These are phyloP conservation scores for Tetradesmus obliquus DNA, from an alignment of 139 green algal species.

Conservation along the genomic window DNA sequence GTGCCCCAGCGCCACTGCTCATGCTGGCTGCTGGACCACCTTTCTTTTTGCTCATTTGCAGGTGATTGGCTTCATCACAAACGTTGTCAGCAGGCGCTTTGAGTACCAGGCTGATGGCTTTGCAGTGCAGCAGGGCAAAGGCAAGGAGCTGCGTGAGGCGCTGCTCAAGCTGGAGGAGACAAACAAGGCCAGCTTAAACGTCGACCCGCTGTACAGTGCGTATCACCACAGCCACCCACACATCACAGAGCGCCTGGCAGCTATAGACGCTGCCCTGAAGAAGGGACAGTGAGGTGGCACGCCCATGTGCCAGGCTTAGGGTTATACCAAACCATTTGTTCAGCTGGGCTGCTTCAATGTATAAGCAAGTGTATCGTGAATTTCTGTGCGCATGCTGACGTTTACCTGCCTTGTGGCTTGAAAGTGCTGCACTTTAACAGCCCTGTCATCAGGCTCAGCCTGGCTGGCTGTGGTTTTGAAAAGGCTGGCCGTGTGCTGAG, in stretches of 20 bases:
- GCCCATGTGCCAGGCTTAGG: background rate
- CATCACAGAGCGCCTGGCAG: slow-evolving; percentile 81
- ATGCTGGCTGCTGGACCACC: too few relatives aligned
- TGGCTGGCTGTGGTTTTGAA: too few relatives aligned
- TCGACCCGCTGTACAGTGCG: slow-evolving; percentile 49
- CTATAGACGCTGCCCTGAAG: slow-evolving; percentile 67
- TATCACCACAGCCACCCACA: slow-evolving; percentile 91
- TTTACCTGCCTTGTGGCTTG: too few relatives aligned
- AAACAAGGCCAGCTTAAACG: slow-evolving; percentile 80
- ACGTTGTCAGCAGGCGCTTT: slow-evolving; percentile 85
- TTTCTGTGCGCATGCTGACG: too few relatives aligned
- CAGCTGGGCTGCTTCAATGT: too few relatives aligned
- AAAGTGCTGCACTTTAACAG: too few relatives aligned
- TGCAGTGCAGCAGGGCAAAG: slow-evolving; percentile 53
- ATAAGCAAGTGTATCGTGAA: too few relatives aligned
- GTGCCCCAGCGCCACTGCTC: too few relatives aligned
- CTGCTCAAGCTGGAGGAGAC: slow-evolving; percentile 86
- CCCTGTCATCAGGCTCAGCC: too few relatives aligned
- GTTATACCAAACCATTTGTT: background rate
- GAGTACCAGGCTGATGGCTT: slow-evolving; percentile 93
- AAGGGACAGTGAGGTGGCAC: slow-evolving; percentile 1
- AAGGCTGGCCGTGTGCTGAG: too few relatives aligned
- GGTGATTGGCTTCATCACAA: slow-evolving; percentile 75
- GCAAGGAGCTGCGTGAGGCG: slow-evolving; percentile 66
- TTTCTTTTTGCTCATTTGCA: slow-evolving; percentile 32